These are phyloP conservation scores for Lodderomyces parapsilosis DNA, from an alignment of 1,139 yeast genomes.

Conservation along the genomic window DNA sequence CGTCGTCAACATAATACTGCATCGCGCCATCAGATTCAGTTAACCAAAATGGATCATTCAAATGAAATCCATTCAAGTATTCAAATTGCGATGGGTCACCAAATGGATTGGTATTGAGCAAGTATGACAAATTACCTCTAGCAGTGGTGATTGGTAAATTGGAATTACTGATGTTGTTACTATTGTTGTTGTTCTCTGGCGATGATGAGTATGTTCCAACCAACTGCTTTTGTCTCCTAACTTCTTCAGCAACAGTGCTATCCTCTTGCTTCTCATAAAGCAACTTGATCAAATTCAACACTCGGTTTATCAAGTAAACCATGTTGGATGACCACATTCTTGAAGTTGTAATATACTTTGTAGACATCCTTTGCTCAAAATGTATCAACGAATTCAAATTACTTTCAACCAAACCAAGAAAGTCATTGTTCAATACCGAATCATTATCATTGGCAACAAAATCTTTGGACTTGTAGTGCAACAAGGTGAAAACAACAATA, in stretches of 20 bases:
- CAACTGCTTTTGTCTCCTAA: constrained; percentile 3
- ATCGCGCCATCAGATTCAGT: constrained; percentile 43
- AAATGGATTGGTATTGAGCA: constrained; percentile 13
- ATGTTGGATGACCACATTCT: constrained; percentile 42
- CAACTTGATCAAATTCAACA: constrained; percentile 28
- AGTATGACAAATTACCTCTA: constrained; percentile 11
- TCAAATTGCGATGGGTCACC: constrained; percentile 15
- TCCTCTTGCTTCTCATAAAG: constrained; percentile 26
- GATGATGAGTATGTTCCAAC: constrained; percentile 2
- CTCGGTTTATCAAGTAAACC: constrained; percentile 31
- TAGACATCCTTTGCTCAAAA: constrained; percentile 25
- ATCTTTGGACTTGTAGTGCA: constrained; percentile 42
- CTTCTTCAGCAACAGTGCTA: constrained; percentile 5
- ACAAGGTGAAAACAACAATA: constrained; percentile 48
- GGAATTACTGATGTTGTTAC: too few species aligned
- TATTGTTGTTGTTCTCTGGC: too few species aligned
- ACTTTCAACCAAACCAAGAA: constrained; percentile 25
- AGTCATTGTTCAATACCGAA: constrained; percentile 18
- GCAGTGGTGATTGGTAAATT: constrained; percentile 14
- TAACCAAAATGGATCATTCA: constrained; percentile 46
- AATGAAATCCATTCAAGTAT: constrained; percentile 22
- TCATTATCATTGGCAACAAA: constrained; percentile 25
- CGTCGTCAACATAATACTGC: constrained; percentile 21
- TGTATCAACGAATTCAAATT: constrained; percentile 24
- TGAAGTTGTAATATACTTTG: constrained; percentile 18